These are phyloP conservation scores for Raphanus sativus DNA, from an alignment of 345 rosid genomes.

Conservation along the genomic window DNA sequence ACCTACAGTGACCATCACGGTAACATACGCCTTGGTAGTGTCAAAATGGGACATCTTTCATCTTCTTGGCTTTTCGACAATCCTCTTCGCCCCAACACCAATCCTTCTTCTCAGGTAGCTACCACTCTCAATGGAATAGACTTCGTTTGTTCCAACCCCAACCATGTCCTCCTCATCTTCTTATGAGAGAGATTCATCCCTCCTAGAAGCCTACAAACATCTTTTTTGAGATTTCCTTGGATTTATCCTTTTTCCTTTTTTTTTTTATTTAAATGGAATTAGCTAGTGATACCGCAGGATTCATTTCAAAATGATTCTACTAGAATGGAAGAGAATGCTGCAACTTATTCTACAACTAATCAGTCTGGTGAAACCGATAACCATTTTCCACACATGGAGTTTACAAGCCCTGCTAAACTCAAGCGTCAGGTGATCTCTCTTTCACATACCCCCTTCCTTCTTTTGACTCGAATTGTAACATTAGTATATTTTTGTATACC, in stretches of 20 bases:
- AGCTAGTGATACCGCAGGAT: slow-evolving; percentile 44
- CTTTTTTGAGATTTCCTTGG: background rate
- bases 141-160: background rate
- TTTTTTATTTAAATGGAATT: background rate
- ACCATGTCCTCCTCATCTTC: background rate
- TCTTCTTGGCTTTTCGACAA: slow-evolving; percentile 86
- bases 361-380: slow-evolving; percentile 38
- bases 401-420: slow-evolving; percentile 73
- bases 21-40: slow-evolving; percentile 53
- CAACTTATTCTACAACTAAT: slow-evolving; percentile 31
- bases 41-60: slow-evolving; percentile 86
- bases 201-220: slow-evolving; percentile 15
- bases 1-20: slow-evolving; percentile 80
- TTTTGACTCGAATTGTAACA: slow-evolving; percentile 30
- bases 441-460: slow-evolving; percentile 25
- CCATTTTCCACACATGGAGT: slow-evolving; percentile 34
- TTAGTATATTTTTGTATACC: slow-evolving; percentile 19
- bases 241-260: background rate
- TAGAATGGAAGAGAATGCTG: slow-evolving; percentile 38
- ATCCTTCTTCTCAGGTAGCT: background rate
- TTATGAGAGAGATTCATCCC: background rate
- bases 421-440: slow-evolving; percentile 65
- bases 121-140: too few relatives aligned
- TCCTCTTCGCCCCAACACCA: slow-evolving; percentile 35
- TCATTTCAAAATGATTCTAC: slow-evolving; percentile 39